Evolutionary conservation across 192 early-diverging fungal genomes (phyloP).

Genomic region (Linnemannia schmuckeri): DNA sequence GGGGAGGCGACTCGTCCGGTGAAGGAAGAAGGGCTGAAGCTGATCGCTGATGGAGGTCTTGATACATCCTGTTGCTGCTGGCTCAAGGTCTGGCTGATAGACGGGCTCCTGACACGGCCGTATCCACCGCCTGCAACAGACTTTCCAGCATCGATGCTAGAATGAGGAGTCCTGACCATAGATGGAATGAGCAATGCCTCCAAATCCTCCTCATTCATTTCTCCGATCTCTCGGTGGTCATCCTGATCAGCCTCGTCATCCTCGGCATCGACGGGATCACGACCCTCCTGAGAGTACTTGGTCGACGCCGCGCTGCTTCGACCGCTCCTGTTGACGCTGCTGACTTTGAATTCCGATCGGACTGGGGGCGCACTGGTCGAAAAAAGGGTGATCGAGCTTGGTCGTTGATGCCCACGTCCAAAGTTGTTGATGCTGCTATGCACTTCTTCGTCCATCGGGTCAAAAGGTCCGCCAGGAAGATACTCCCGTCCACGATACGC

Average conservation of each 20-base stretch:
- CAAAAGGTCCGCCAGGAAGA: slow-evolving; percentile 30
- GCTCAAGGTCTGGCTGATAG: slow-evolving; percentile 27
- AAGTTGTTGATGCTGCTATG: background rate
- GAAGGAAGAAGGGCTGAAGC: background rate
- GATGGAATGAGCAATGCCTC: slow-evolving; percentile 41
- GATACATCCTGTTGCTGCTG: slow-evolving; percentile 17
- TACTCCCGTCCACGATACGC: slow-evolving; percentile 27
- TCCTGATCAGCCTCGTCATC: slow-evolving; percentile 15
- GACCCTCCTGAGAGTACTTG: background rate
- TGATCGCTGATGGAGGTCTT: slow-evolving; percentile 1
- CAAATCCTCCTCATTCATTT: slow-evolving; percentile 40
- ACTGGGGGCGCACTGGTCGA: slow-evolving; percentile 45
- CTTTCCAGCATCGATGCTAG: slow-evolving; percentile 36
- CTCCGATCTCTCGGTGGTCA: slow-evolving; percentile 7
- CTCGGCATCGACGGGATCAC: background rate
- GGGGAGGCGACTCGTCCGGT: background rate
- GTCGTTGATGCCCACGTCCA: slow-evolving; percentile 25
- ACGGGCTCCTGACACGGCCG: slow-evolving; percentile 18
- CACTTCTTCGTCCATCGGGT: slow-evolving; percentile 10
- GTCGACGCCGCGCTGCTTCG: slow-evolving; percentile 2
- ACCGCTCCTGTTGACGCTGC: background rate
- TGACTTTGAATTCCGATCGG: background rate
- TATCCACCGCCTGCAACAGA: slow-evolving; percentile 2
- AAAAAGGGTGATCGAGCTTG: slow-evolving; percentile 27
- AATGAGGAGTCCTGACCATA: slow-evolving; percentile 12